Base-by-base conservation (phyloP, 805 yeast genomes). In the Wickerhamiella vanderwaltii region DNA sequence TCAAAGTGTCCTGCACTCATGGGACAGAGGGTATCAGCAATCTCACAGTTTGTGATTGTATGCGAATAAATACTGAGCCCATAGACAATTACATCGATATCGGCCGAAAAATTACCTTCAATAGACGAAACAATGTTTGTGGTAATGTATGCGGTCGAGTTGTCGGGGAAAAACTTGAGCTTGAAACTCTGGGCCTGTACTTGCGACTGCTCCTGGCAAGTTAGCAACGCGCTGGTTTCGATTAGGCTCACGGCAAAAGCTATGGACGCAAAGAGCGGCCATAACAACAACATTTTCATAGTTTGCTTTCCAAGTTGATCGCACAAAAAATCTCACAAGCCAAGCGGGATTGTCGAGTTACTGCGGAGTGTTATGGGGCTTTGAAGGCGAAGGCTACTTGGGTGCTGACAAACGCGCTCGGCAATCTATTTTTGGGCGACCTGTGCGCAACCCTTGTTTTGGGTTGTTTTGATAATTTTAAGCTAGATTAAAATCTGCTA, bases 161-260 rank as follows among this genome's bases (percentile, higher is more conserved):
- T 81, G 34, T 61, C 67, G 3, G 94, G 94, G 54, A 64, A 78
- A 58, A 70, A 83, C 32, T 62, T 62, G 39, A 87, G 93, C 52
- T 83, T 81, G 56, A 91, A 87, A 49, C 68, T 73, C 6, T 86
- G 73, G 4, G 96, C 88, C 2, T 94, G 76, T 52, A 91, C 76
- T 57, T 76, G 79, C 6, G 98, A 87, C 59, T 81, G 67, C 32
- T 76, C 79, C 94, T 86, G 87, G 66, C 98, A 91, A 29, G 97
- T 83, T 51, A 88, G 65, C 50, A 91, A 67, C 6, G 96, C 84
- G 15, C 74, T 59, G 0, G 91, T 65, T 35, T 57, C 53, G 41
- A 71, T 48, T 24, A 51, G 46, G 28, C 49, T 48, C 28, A 52
- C 58, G 1, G 67, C 71, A 5, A 24, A 11, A 3, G 38, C 55